Percentiles rank a stretch among this genome's conserved stretches.
Evolutionary conservation across 2,329 filamentous ascomycete species (phyloP).

Genomic region (Tolypocladium ovalisporum): DNA sequence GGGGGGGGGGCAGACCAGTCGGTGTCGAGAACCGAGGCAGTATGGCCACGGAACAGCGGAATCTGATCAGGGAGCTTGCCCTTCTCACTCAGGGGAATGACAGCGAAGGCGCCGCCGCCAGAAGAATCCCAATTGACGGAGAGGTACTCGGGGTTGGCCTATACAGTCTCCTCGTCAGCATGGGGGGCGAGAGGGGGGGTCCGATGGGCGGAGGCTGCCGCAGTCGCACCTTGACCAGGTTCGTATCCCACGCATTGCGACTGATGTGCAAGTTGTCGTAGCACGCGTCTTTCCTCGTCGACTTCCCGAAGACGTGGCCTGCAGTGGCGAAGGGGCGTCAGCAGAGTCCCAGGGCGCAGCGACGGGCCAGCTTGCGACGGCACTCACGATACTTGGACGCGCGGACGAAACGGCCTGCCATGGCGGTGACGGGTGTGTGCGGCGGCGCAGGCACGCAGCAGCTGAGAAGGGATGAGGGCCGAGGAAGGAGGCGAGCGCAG

Average conservation of each 20-base stretch:
- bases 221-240: slow-evolving; percentile 76
- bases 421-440: slow-evolving; percentile 22
- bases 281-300: slow-evolving; percentile 93
- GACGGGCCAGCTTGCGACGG: not conserved
- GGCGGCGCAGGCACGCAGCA: slow-evolving; percentile 4
- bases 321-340: slow-evolving; percentile 6
- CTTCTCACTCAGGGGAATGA: slow-evolving; percentile 81
- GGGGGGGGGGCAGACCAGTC: slow-evolving; percentile 73
- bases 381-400: slow-evolving; percentile 58
- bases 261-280: slow-evolving; percentile 97
- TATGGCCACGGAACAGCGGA: slow-evolving; percentile 92
- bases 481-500: slow-evolving; percentile 5
- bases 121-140: slow-evolving; percentile 98
- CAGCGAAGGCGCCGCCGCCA: slow-evolving; percentile 92
- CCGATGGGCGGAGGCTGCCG: not conserved
- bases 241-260: slow-evolving; percentile 98
- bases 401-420: slow-evolving; percentile 56
- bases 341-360: not conserved
- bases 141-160: slow-evolving; percentile 93
- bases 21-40: slow-evolving; percentile 88
- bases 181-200: not conserved
- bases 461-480: not conserved
- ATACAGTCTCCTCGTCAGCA: slow-evolving; percentile 9
- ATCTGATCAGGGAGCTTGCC: slow-evolving; percentile 88
- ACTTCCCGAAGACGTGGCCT: slow-evolving; percentile 98